Evolutionary conservation across 768 basidiomycete genomes (phyloP).

Genomic region (Multifurca ochricompacta): DNA sequence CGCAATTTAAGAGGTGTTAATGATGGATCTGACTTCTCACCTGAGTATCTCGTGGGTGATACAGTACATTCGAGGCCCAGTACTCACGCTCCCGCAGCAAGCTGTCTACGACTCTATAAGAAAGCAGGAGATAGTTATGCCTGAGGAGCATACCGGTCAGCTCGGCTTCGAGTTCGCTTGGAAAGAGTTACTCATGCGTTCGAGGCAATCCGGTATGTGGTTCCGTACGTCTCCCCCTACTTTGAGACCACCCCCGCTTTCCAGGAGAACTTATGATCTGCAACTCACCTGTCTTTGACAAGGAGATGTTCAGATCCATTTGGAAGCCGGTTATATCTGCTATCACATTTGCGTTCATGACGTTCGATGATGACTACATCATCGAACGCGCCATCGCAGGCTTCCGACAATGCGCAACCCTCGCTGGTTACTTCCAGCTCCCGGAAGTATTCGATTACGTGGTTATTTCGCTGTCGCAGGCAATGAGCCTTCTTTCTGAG

Average conservation of each 20-base stretch:
- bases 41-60: conserved; percentile 71
- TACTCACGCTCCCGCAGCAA: conserved; percentile 41
- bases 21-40: conserved; percentile 70
- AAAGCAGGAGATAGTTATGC: conserved; percentile 92
- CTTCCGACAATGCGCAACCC: conserved; percentile 92
- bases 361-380: conserved; percentile 93
- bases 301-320: conserved; percentile 87
- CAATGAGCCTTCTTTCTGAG: conserved; percentile 80
- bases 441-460: conserved; percentile 98
- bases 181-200: conserved; percentile 86
- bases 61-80: background rate
- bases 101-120: conserved; percentile 91
- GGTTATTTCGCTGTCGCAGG: conserved; percentile 85
- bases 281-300: conserved; percentile 75
- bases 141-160: conserved; percentile 94
- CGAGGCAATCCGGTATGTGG: conserved; percentile 65
- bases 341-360: conserved; percentile 92
- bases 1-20: conserved; percentile 92
- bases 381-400: conserved; percentile 92
- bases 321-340: conserved; percentile 95
- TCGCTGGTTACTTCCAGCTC: conserved; percentile 81
- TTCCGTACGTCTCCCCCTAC: background rate
- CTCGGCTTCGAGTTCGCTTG: conserved; percentile 98
- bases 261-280: conserved; percentile 67
- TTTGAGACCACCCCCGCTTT: conserved; percentile 1